Percentiles rank a stretch among this genome's conserved stretches.
These are phyloP conservation scores for Cladosporium cucumerinum DNA, from an alignment of 2,329 filamentous ascomycete genomes.

Conservation along the genomic window DNA sequence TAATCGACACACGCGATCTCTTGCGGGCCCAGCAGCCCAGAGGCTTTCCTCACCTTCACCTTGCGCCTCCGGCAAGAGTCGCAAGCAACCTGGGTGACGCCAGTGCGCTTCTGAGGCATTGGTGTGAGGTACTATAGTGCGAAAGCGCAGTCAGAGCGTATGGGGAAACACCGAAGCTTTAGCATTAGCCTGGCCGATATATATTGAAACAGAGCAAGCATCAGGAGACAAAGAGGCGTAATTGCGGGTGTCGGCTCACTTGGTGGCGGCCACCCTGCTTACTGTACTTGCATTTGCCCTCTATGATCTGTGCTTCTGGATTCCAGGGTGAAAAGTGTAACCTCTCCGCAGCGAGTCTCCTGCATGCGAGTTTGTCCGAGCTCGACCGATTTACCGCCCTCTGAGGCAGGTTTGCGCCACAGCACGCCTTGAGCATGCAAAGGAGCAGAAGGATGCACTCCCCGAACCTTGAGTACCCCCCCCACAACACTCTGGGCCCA, in stretches of 20 bases:
- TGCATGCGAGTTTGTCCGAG: background rate
- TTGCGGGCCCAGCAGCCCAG: background rate
- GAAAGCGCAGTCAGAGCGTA: background rate
- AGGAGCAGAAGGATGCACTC: background rate
- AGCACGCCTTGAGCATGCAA: background rate
- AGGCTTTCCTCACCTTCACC: background rate
- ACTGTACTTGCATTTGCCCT: background rate
- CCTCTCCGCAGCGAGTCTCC: background rate
- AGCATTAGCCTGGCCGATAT: background rate
- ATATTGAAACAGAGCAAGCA: background rate
- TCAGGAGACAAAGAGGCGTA: background rate
- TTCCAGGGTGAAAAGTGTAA: background rate
- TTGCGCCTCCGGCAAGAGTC: background rate
- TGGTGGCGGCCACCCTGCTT: background rate
- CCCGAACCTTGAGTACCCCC: background rate
- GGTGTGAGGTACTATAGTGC: background rate
- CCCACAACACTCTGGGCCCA: background rate
- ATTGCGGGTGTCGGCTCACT: background rate
- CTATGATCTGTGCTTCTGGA: background rate
- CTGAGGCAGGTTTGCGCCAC: background rate
- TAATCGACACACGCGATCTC: background rate
- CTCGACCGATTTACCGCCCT: background rate
- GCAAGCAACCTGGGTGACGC: background rate
- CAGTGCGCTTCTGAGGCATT: background rate
- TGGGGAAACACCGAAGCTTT: background rate